Conservation (phyloP, 495 filamentous ascomycete species). For the Beverwykella pulmonaria region DNA sequence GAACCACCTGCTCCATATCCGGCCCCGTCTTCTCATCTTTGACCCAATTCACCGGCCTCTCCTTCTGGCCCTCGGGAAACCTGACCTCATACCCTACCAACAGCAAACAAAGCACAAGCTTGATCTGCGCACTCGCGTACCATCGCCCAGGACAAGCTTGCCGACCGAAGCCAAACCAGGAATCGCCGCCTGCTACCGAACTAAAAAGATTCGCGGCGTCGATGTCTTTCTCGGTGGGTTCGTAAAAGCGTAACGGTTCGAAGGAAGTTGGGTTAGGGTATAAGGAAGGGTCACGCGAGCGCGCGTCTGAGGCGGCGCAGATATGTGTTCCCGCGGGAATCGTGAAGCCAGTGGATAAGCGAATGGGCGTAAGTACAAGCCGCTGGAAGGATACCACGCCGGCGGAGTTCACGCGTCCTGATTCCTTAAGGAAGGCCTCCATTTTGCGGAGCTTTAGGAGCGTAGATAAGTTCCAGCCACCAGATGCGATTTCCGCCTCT, state of each 20-base stretch:
- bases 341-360: neutral
- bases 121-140: slow-evolving; percentile 1
- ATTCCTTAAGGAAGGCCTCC: too few relatives aligned
- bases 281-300: neutral
- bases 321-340: neutral
- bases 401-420: too few relatives aligned
- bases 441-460: too few relatives aligned
- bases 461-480: too few relatives aligned
- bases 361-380: too few relatives aligned
- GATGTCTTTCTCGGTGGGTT: neutral
- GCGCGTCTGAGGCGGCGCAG: neutral
- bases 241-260: too few relatives aligned
- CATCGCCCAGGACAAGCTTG: slow-evolving; percentile 2
- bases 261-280: neutral
- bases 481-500: too few relatives aligned
- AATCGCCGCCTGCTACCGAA: neutral
- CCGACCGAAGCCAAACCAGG: neutral
- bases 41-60: slow-evolving; percentile 3
- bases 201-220: neutral
- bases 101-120: slow-evolving; percentile 1
- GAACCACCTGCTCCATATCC: slow-evolving; percentile 2
- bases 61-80: neutral
- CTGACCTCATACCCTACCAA: neutral
- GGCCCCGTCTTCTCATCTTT: slow-evolving; percentile 1
- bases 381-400: too few relatives aligned